Percentiles rank a stretch among this genome's conserved stretches.
Evolutionary conservation across 2,329 filamentous ascomycete genomes (phyloP).

Genomic region (Exophiala spinifera): DNA sequence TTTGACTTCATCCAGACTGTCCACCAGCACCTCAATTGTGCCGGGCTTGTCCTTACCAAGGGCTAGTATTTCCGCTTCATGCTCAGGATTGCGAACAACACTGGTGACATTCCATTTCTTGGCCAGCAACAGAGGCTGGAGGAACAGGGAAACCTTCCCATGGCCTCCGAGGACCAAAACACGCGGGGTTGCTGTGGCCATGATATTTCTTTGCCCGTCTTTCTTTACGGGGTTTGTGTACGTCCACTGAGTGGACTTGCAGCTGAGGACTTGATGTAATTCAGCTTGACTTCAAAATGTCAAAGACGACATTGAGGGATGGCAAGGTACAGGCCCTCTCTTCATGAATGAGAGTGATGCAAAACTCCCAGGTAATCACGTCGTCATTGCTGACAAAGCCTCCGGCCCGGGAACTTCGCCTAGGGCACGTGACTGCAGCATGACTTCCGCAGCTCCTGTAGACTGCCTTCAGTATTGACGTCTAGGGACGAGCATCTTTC

Average conservation of each 20-base stretch:
- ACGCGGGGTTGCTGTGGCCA: slow-evolving; percentile 36
- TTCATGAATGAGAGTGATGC: no score
- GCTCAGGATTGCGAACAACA: slow-evolving; percentile 70
- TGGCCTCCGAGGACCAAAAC: slow-evolving; percentile 77
- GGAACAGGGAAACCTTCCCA: slow-evolving; percentile 70
- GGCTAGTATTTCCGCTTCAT: slow-evolving; percentile 61
- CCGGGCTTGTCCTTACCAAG: slow-evolving; percentile 59
- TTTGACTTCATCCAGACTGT: slow-evolving; percentile 69
- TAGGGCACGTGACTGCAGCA: no score
- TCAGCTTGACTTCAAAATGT: no score
- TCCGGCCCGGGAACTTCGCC: no score
- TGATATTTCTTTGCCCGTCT: background rate
- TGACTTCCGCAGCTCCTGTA: no score
- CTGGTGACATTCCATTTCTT: slow-evolving; percentile 75
- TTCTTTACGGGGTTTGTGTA: background rate
- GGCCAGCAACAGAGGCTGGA: slow-evolving; percentile 72
- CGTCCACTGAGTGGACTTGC: no score
- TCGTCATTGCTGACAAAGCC: background rate
- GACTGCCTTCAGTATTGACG: no score
- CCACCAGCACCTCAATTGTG: slow-evolving; percentile 66
- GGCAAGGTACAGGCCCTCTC: no score
- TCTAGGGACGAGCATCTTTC: no score
- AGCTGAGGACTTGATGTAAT: no score
- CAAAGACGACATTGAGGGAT: no score
- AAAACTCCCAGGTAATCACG: background rate